A percentile compares a stretch with the other conserved stretches of the same genome.
These are phyloP conservation scores for Mallotus nudiflorus DNA, from an alignment of 345 rosid genomes.

Conservation along the genomic window DNA sequence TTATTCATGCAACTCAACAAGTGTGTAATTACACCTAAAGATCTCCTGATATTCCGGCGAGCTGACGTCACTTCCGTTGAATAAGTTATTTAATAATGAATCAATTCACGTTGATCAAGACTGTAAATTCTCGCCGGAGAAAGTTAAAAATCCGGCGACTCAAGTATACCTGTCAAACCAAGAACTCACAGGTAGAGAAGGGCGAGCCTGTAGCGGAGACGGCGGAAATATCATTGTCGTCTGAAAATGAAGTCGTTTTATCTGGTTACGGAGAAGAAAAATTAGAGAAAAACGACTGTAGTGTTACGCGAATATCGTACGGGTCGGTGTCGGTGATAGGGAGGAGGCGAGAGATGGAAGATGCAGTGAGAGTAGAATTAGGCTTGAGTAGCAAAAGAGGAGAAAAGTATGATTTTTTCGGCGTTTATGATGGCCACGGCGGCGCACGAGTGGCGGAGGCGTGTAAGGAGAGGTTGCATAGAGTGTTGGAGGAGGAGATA, in stretches of 20 bases:
- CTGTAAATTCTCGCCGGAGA: slow-evolving; percentile 35
- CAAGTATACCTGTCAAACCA: slow-evolving; percentile 28
- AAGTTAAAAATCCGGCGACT: slow-evolving; percentile 31
- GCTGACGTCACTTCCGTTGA: slow-evolving; percentile 18
- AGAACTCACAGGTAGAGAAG: too few relatives aligned
- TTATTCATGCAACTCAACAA: slow-evolving; percentile 28
- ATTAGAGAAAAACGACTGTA: neutral
- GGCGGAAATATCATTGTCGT: slow-evolving; percentile 30
- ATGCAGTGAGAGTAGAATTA: slow-evolving; percentile 48
- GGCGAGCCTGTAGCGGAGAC: slow-evolving; percentile 6
- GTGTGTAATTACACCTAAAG: neutral
- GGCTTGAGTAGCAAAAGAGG: slow-evolving; percentile 37
- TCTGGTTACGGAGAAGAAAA: slow-evolving; percentile 19
- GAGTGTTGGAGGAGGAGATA: slow-evolving; percentile 41
- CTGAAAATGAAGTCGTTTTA: slow-evolving; percentile 24
- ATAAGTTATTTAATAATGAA: slow-evolving; percentile 1
- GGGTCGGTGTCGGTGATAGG: slow-evolving; percentile 62
- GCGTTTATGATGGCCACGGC: slow-evolving; percentile 75
- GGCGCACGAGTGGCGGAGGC: slow-evolving; percentile 64
- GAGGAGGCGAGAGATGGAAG: slow-evolving; percentile 70
- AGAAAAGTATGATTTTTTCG: slow-evolving; percentile 47
- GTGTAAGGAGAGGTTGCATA: slow-evolving; percentile 57
- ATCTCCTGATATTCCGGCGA: neutral
- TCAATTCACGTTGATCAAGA: slow-evolving; percentile 17
- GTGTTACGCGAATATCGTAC: slow-evolving; percentile 18